These are phyloP conservation scores for Aureobasidium vineae DNA, from an alignment of 2,329 filamentous ascomycete species.

Conservation along the genomic window DNA sequence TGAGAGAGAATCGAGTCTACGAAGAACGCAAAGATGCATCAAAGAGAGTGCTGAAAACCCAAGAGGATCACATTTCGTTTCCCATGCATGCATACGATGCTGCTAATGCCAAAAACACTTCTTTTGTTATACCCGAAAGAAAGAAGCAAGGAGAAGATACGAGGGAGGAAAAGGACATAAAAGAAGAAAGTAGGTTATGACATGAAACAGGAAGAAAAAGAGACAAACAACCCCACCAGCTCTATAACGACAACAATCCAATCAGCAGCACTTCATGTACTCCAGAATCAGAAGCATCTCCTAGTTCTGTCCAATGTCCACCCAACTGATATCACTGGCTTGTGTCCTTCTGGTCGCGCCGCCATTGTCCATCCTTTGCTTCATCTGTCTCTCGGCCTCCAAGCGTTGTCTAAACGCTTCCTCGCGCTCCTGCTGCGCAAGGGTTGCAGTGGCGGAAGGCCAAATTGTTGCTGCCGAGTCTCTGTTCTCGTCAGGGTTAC, in stretches of 20 bases:
- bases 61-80: no score
- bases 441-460: not conserved
- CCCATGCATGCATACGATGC: no score
- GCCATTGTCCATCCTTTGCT: not conserved
- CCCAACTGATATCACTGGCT: constrained; percentile 21
- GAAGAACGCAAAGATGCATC: no score
- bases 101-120: no score
- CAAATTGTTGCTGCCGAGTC: constrained; percentile 1
- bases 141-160: not conserved
- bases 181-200: not conserved
- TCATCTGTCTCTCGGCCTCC: not conserved
- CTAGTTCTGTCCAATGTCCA: constrained; percentile 25
- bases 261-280: not conserved
- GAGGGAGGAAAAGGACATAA: not conserved
- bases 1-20: no score
- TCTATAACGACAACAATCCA: not conserved
- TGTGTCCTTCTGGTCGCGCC: not conserved
- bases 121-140: no score
- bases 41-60: no score
- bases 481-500: not conserved
- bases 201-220: not conserved
- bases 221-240: not conserved
- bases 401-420: constrained; percentile 13
- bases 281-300: constrained; percentile 17
- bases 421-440: not conserved